phyloP scores from a whole-genome alignment of 2,329 filamentous ascomycete genomes.

The Botrytis squamosa region DNA sequence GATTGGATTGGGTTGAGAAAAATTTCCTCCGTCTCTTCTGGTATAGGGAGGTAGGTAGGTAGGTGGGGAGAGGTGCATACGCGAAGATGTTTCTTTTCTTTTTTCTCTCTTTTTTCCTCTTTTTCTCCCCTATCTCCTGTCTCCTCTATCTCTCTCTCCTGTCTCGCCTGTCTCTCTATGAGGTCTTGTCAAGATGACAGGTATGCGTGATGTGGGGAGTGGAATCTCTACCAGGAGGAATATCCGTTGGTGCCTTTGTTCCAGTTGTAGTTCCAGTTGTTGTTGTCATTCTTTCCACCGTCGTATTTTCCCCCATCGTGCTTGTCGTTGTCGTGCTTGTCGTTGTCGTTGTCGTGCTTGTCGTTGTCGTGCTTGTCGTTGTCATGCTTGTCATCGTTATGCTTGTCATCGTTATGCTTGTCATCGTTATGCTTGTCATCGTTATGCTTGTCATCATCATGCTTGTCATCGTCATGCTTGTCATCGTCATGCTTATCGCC shows the following conservation, averaged over 20 bases:
- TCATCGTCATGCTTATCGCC: neutral
- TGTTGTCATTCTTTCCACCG: neutral
- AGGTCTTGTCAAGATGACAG: too few species aligned
- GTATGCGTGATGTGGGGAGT: neutral
- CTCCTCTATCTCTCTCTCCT: too few species aligned
- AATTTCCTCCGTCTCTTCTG: too few species aligned
- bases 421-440: neutral
- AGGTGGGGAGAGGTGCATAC: too few species aligned
- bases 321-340: neutral
- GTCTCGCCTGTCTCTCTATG: too few species aligned
- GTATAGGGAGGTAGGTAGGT: too few species aligned
- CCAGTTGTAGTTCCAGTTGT: neutral
- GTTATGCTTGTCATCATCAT: neutral
- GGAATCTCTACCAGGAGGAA: neutral
- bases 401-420: neutral
- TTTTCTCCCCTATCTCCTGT: too few species aligned
- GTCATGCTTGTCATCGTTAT: neutral
- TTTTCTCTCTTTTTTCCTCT: too few species aligned
- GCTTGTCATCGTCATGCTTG: neutral
- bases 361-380: neutral
- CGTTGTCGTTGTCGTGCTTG: neutral
- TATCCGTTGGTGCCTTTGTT: neutral
- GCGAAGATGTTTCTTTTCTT: too few species aligned
- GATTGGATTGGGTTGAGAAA: too few species aligned
- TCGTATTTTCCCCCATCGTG: fast-evolving